phyloP scores from a whole-genome alignment of 164 flowering plant species.

The Vitis labrusca region DNA sequence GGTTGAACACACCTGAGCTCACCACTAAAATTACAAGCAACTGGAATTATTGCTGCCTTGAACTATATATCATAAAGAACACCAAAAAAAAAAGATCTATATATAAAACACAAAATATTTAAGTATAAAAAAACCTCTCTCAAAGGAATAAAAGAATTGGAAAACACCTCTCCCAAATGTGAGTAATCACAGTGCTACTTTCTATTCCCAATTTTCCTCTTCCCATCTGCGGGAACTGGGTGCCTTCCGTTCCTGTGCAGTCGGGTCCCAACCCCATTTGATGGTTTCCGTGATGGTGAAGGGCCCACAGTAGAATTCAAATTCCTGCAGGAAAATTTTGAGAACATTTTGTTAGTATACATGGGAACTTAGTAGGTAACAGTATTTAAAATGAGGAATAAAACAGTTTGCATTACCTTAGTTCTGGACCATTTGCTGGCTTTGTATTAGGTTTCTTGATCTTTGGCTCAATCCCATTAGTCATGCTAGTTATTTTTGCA shows the following conservation, averaged over 20 bases:
- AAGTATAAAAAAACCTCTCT: conserved; percentile 7
- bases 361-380: not conserved
- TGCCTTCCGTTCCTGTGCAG: conserved; percentile 46
- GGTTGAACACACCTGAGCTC: not conserved
- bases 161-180: conserved; percentile 8
- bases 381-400: not conserved
- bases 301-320: conserved; percentile 44
- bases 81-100: conserved; percentile 7
- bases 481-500: conserved; percentile 42
- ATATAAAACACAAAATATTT: conserved; percentile 17
- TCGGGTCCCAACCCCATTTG: conserved; percentile 38
- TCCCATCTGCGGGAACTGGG: conserved; percentile 46
- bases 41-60: conserved; percentile 49
- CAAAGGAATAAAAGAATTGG: no score
- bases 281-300: conserved; percentile 58
- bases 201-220: conserved; percentile 58
- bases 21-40: conserved; percentile 36
- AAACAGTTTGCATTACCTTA: conserved; percentile 41
- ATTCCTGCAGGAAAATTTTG: conserved; percentile 34
- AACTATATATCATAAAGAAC: conserved; percentile 12
- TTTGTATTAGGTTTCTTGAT: conserved; percentile 48
- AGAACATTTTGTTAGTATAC: not conserved
- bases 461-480: conserved; percentile 49
- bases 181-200: conserved; percentile 32
- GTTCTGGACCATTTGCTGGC: conserved; percentile 49